Conservation (phyloP, 371 early-diverging fungal species). For the Parasitella parasitica region DNA sequence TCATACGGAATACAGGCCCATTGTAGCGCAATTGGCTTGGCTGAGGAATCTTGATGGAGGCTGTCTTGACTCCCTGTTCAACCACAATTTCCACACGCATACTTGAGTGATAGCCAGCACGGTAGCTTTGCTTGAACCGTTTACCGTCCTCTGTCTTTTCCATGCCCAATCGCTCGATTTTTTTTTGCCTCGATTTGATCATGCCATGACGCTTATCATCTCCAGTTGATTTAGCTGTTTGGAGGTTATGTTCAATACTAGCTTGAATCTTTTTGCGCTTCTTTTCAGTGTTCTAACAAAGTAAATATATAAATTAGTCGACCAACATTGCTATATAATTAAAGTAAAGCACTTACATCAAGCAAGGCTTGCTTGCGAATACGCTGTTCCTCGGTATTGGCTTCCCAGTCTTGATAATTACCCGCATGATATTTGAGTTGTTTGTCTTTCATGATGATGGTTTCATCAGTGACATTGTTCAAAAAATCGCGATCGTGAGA, state of each 20-base stretch:
- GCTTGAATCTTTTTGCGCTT: slow-evolving; percentile 60
- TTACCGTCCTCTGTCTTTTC: slow-evolving; percentile 66
- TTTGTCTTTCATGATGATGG: slow-evolving; percentile 68
- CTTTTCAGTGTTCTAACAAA: slow-evolving; percentile 51
- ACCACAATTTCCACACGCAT: slow-evolving; percentile 56
- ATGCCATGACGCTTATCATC: slow-evolving; percentile 77
- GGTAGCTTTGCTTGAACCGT: slow-evolving; percentile 66
- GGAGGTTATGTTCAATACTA: slow-evolving; percentile 64
- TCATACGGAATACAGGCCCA: slow-evolving; percentile 65
- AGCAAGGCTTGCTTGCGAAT: slow-evolving; percentile 53
- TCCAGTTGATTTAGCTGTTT: slow-evolving; percentile 68
- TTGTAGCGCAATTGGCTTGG: slow-evolving; percentile 61
- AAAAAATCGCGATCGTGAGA: slow-evolving; percentile 84
- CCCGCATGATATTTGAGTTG: slow-evolving; percentile 69
- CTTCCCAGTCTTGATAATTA: slow-evolving; percentile 72
- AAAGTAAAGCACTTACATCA: slow-evolving; percentile 30
- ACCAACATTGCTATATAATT: background rate
- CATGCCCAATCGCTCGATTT: slow-evolving; percentile 64
- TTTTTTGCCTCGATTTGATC: slow-evolving; percentile 73
- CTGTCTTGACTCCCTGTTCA: slow-evolving; percentile 54
- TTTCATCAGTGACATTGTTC: slow-evolving; percentile 67
- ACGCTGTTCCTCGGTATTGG: slow-evolving; percentile 61
- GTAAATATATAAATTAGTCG: background rate
- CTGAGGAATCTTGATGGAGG: slow-evolving; percentile 55
- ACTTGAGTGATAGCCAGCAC: slow-evolving; percentile 54